Conservation (phyloP, 192 early-diverging fungal genomes). For the Podila horticola region DNA sequence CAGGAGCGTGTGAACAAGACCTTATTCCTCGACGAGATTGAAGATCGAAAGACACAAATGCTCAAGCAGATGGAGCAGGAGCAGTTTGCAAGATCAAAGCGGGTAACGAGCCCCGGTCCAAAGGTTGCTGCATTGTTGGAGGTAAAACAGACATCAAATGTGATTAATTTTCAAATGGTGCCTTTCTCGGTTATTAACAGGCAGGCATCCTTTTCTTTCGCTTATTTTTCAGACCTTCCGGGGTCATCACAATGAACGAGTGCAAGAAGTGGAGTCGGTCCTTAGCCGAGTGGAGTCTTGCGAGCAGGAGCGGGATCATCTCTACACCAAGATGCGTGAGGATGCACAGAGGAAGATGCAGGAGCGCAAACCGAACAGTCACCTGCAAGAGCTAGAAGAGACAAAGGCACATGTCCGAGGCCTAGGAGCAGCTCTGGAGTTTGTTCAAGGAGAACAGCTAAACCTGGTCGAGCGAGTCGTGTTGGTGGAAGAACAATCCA, state of each 20-base stretch:
- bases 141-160: not conserved
- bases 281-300: conserved; percentile 14
- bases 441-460: conserved; percentile 44
- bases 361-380: conserved; percentile 6
- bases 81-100: not conserved
- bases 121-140: not conserved
- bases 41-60: not conserved
- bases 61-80: not conserved
- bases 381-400: conserved; percentile 37
- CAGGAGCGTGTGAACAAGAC: not conserved
- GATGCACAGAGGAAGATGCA: conserved; percentile 19
- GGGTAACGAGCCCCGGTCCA: not conserved
- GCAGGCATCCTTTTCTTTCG: not conserved
- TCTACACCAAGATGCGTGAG: conserved; percentile 22
- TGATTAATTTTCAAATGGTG: not conserved
- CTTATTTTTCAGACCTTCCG: conserved; percentile 11
- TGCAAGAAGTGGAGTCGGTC: conserved; percentile 19
- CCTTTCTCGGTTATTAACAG: not conserved
- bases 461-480: conserved; percentile 38
- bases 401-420: conserved; percentile 27
- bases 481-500: conserved; percentile 11
- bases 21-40: not conserved
- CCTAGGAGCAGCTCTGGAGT: conserved; percentile 23
- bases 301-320: conserved; percentile 20
- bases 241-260: conserved; percentile 29